Evolutionary conservation across 495 filamentous ascomycete species (phyloP).

Genomic region (Cudoniella acicularis): DNA sequence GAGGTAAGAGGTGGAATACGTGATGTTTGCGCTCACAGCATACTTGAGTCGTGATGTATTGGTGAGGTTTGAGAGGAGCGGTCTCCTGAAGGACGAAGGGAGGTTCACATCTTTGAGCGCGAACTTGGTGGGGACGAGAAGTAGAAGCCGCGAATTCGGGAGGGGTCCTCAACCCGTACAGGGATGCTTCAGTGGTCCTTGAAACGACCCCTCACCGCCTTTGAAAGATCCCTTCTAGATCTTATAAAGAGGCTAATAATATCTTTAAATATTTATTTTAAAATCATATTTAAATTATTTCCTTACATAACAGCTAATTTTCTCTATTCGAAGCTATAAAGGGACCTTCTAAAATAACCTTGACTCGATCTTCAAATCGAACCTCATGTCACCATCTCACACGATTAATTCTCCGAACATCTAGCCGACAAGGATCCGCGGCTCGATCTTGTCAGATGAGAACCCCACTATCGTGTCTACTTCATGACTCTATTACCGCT

Average conservation of each 20-base stretch:
- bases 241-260: neutral
- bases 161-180: neutral
- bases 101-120: constrained; percentile 5
- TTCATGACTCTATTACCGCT: neutral
- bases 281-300: too few relatives aligned
- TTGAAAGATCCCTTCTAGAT: neutral
- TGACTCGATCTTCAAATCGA: neutral
- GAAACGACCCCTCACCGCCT: neutral
- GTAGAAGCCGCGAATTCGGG: constrained; percentile 1
- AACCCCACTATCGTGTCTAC: neutral
- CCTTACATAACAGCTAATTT: too few relatives aligned
- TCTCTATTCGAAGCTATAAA: neutral
- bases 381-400: too few relatives aligned
- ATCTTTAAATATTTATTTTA: neutral
- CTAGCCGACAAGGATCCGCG: neutral
- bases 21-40: constrained; percentile 1
- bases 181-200: neutral
- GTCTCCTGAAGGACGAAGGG: neutral
- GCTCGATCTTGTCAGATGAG: neutral
- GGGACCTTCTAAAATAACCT: neutral
- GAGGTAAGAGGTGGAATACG: neutral
- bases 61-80: neutral
- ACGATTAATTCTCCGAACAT: neutral
- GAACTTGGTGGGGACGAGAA: neutral
- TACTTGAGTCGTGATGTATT: neutral